Base-by-base conservation (phyloP, 106 monocot genomes). In the Dactylorhiza incarnata region DNA sequence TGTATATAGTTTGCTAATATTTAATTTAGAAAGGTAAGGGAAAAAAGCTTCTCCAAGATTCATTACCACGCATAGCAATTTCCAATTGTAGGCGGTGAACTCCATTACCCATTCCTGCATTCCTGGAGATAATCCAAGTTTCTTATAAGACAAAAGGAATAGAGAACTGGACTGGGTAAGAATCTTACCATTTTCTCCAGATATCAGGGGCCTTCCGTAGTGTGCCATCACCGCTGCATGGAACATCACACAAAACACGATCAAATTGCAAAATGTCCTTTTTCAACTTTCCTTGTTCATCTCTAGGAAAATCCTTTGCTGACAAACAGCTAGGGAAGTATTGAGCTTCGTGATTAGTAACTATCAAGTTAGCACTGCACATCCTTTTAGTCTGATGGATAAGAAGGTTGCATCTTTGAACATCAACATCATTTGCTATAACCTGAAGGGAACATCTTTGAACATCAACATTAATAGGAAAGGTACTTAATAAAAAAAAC, bases 311-410 rank as follows among this genome's bases (percentile, higher is more conserved):
- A 59, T 78, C 77, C 72, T 70, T 85, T 1, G 6, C 29, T 49
- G 86, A 67, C 71, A 59, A 79, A 78, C 90, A 91, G 62, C 83
- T 81, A 25, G 97, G 97, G 50, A 99, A 94, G 73, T 91, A 83
- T 69, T 99, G 97, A 11, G 97, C 97, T 82, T 99, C 97, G 70
- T 99, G 97, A 81, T 94, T 94, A 74, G 97, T 99, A 44, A 99
- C 97, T 49, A 99, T 94, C 75, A 99, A 86, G 68, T 99, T 99
- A 62, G 94, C 86, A 82, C 79, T 91, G 82, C 87, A 89, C 94
- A 99, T 94, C 83, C 97, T 83, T 74, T 94, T 99, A 54, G 97
- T 99, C 79, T 99, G 97, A 81, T 99, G 97, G 67, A 99, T 99
- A 22, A 99, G 89, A 76, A 99, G 91, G 81, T 99, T 99, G 75